Percentiles rank a stretch among this genome's conserved stretches.
Conservation (phyloP, 2,329 filamentous ascomycete genomes). For the Metarhizium guizhouense region DNA sequence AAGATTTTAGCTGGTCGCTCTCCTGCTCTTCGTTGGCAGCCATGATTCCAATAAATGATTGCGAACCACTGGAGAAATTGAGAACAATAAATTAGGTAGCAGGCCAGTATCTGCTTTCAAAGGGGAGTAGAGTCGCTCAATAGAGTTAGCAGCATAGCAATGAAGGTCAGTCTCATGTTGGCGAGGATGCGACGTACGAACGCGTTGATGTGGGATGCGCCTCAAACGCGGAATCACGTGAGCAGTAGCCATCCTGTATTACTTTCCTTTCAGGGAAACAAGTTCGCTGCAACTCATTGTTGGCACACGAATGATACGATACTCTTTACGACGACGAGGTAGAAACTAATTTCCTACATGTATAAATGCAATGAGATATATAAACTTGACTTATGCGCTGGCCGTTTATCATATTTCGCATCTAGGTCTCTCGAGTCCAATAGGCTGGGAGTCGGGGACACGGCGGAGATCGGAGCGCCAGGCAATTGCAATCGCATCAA, state of each 20-base stretch:
- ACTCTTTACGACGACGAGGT: no score
- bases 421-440: no score
- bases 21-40: conserved; percentile 32
- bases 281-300: not conserved
- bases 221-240: not conserved
- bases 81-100: not conserved
- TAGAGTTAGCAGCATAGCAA: not conserved
- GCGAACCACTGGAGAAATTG: not conserved
- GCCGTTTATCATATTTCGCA: no score
- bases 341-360: no score
- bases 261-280: no score
- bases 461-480: not conserved
- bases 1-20: conserved; percentile 50
- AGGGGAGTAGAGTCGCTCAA: not conserved
- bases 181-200: not conserved
- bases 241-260: not conserved
- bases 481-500: not conserved
- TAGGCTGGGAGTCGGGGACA: not conserved
- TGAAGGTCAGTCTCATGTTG: not conserved
- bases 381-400: no score
- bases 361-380: no score
- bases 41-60: conserved; percentile 3
- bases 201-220: not conserved
- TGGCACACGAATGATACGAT: no score
- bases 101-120: no score